phyloP scores from a whole-genome alignment of 164 flowering plant genomes.

The Chimonanthus praecox region DNA sequence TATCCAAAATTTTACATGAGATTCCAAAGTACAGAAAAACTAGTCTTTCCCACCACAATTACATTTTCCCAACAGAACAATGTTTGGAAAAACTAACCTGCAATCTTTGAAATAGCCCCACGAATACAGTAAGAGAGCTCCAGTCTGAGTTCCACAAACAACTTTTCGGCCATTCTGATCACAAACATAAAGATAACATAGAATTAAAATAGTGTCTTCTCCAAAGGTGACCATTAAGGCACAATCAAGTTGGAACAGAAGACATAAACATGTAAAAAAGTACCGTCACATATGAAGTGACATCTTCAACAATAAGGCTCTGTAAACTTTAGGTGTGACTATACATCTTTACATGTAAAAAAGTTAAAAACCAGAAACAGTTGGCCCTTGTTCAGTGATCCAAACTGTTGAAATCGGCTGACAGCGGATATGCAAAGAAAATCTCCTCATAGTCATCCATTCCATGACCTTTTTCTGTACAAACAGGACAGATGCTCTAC shows the following conservation, averaged over 20 bases:
- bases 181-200: background rate
- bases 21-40: no score
- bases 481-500: no score
- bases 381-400: background rate
- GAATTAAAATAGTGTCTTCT: background rate
- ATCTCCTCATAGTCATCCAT: background rate
- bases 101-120: conserved; percentile 96
- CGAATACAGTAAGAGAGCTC: conserved; percentile 71
- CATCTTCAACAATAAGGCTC: no score
- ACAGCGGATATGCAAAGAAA: background rate
- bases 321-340: no score
- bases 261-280: background rate
- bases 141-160: conserved; percentile 81
- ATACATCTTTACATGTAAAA: no score
- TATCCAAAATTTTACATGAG: no score
- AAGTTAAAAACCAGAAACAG: no score
- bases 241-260: background rate
- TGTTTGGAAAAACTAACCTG: conserved; percentile 47
- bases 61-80: background rate
- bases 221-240: background rate
- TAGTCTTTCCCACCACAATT: background rate
- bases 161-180: conserved; percentile 88
- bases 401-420: background rate
- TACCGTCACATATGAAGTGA: no score
- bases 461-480: background rate